phyloP scores from a whole-genome alignment of 805 yeast genomes.

The Cyberlindnera bimundalis region DNA sequence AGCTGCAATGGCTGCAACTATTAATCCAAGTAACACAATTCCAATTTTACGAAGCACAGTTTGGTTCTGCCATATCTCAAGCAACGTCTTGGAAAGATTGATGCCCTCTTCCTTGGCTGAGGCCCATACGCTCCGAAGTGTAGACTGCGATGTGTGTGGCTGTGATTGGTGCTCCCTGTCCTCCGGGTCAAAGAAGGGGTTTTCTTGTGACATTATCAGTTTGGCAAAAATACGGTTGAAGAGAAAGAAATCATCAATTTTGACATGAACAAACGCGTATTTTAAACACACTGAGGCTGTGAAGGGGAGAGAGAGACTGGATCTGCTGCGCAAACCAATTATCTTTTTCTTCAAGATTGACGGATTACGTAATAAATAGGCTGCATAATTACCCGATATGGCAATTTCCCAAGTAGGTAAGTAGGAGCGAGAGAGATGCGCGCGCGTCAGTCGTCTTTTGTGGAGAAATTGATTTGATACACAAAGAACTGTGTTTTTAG shows the following conservation, averaged over 20 bases:
- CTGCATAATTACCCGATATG: too few relatives aligned
- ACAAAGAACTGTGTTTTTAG: too few relatives aligned
- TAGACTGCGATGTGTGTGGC: slow-evolving; percentile 2
- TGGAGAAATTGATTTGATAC: too few relatives aligned
- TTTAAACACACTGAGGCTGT: not conserved
- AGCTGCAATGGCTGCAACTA: slow-evolving; percentile 9
- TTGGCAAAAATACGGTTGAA: too few relatives aligned
- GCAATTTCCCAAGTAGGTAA: not conserved
- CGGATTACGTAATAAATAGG: too few relatives aligned
- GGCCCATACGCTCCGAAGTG: not conserved
- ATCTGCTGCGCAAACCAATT: too few relatives aligned
- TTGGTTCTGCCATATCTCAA: slow-evolving; percentile 16
- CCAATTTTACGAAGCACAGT: slow-evolving; percentile 17
- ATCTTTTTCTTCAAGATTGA: too few relatives aligned
- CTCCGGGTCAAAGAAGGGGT: slow-evolving; percentile 4
- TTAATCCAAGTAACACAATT: slow-evolving; percentile 1
- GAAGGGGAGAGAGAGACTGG: not conserved
- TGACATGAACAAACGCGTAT: not conserved
- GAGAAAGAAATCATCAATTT: too few relatives aligned
- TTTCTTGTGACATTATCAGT: slow-evolving; percentile 7
- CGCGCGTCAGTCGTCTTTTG: too few relatives aligned
- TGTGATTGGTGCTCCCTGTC: not conserved
- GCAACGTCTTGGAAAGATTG: slow-evolving; percentile 1
- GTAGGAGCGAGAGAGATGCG: slow-evolving; percentile 1
- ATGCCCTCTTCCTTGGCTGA: slow-evolving; percentile 5